phyloP scores from a whole-genome alignment of 306 rosid genomes.

The Hippophae gyantsensis region DNA sequence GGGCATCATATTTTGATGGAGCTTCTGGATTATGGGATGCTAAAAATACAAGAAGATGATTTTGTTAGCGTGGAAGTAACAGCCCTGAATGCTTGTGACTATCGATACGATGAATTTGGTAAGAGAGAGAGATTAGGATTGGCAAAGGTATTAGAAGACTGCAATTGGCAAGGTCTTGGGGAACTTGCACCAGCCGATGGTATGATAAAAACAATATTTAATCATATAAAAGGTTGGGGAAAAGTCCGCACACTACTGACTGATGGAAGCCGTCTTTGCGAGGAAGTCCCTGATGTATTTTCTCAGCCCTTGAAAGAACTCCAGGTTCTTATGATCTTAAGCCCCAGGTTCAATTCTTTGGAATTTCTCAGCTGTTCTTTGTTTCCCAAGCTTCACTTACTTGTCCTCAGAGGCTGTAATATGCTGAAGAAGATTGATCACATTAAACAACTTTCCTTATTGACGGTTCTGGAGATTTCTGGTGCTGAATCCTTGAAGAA shows the following conservation, averaged over 20 bases:
- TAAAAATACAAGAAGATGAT: slow-evolving; percentile 16
- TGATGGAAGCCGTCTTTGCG: slow-evolving; percentile 13
- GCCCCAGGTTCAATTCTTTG: slow-evolving; percentile 9
- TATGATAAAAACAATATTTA: slow-evolving; percentile 4
- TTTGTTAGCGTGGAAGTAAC: slow-evolving; percentile 12
- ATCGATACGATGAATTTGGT: slow-evolving; percentile 2
- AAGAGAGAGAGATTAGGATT: slow-evolving; percentile 20
- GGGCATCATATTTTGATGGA: slow-evolving; percentile 4
- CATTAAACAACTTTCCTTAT: not conserved
- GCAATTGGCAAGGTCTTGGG: slow-evolving; percentile 13
- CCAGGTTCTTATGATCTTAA: slow-evolving; percentile 17
- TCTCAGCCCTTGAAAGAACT: slow-evolving; percentile 3
- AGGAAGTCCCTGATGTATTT: slow-evolving; percentile 8
- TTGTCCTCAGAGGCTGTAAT: slow-evolving; percentile 33
- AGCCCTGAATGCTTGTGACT: not conserved
- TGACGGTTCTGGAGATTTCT: slow-evolving; percentile 27
- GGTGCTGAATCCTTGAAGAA: slow-evolving; percentile 14
- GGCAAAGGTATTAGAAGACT: not conserved
- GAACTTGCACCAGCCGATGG: slow-evolving; percentile 7
- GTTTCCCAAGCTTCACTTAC: slow-evolving; percentile 10
- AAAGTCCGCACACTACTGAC: slow-evolving; percentile 10
- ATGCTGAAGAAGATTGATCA: slow-evolving; percentile 6
- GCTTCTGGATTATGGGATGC: slow-evolving; percentile 7
- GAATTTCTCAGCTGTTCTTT: not conserved
- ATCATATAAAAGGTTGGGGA: not conserved